Evolutionary conservation across 1,139 yeast species (phyloP), one percentile per base, ranked within the genome.

Genomic region (Suhomyces yuchorum): DNA sequence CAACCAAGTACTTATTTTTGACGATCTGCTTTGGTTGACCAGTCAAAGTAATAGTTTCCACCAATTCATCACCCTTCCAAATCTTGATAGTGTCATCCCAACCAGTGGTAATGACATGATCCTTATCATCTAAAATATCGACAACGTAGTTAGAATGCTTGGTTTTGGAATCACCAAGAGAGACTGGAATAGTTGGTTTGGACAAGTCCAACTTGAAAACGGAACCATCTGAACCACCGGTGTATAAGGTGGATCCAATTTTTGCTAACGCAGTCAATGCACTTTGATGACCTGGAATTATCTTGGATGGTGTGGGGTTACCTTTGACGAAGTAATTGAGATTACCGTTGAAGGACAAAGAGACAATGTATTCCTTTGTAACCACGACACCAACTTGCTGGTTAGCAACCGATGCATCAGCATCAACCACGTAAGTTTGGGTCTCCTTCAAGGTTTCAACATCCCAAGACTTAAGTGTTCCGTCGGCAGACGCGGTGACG

Each of bases 151-250:
- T 87, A 1, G 76, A 58, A 62, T 87, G 93, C 9, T 71, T 69
- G 6, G 66, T 57, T 18, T 73, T 70, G 12, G 65, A 55, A 6
- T 56, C 53, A 32, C 69, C 66, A 41, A 61, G 32, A 2, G 48
- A 37, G 4, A 43, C 15, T 4, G 74, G 65, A 20, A 74, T 63
- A 9, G 75, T 61, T 0, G 65, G 58, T 1, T 64, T 58, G 1
- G 62, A 52, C 3, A 68, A 44, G 14, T 64, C 65, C 95, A 96
- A 88, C 51, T 75, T 65, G 49, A 78, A 68, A n/a, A 89, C 66
- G 43, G 79, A 70, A 17, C 98, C 97, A 63, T 92, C 97, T 47
- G 88, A 82, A 14, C 93, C 84, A n/a, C 97, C 97, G 4, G 95
- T 80, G 53, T 67, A 70, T 18, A 84, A 53, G 1, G 57, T 55